These are phyloP conservation scores for Backusella mclennaniae DNA, from an alignment of 192 early-diverging fungal species.

Conservation along the genomic window DNA sequence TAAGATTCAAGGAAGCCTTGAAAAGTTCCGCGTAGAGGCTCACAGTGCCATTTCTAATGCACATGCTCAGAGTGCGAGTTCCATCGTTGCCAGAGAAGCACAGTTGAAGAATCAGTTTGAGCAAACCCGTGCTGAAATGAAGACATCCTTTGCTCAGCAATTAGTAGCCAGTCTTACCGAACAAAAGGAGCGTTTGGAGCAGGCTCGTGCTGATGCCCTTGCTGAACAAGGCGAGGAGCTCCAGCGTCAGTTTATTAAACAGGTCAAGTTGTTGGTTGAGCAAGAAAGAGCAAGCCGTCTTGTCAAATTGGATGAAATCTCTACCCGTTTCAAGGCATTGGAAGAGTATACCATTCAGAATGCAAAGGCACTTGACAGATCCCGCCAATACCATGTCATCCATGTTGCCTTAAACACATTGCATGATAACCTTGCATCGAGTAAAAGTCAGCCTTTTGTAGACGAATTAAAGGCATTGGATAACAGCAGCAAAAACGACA, in stretches of 20 bases:
- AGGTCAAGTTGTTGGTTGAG: conserved; percentile 81
- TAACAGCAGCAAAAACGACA: conserved; percentile 53
- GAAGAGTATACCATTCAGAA: conserved; percentile 65
- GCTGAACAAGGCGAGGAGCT: conserved; percentile 64
- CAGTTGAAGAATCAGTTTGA: conserved; percentile 45
- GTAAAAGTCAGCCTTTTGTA: conserved; percentile 60
- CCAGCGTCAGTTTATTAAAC: conserved; percentile 75
- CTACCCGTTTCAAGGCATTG: conserved; percentile 72
- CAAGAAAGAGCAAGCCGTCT: conserved; percentile 88
- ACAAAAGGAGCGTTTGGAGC: conserved; percentile 46
- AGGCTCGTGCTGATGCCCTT: conserved; percentile 63
- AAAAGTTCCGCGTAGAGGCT: conserved; percentile 56
- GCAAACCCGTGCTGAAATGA: conserved; percentile 11
- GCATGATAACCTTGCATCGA: conserved; percentile 48
- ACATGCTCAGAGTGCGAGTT: conserved; percentile 43
- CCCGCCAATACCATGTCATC: conserved; percentile 58
- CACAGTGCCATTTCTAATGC: conserved; percentile 48
- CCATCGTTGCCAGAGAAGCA: conserved; percentile 45
- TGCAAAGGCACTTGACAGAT: conserved; percentile 64
- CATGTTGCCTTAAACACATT: conserved; percentile 68
- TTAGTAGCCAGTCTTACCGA: conserved; percentile 23
- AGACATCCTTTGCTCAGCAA: conserved; percentile 30
- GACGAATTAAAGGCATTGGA: conserved; percentile 66
- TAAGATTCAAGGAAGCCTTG: conserved; percentile 54
- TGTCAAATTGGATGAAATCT: conserved; percentile 80